Evolutionary conservation across 2,329 filamentous ascomycete species (phyloP), one percentile per base, ranked within the genome.

Genomic region (Penicillium frequentans): DNA sequence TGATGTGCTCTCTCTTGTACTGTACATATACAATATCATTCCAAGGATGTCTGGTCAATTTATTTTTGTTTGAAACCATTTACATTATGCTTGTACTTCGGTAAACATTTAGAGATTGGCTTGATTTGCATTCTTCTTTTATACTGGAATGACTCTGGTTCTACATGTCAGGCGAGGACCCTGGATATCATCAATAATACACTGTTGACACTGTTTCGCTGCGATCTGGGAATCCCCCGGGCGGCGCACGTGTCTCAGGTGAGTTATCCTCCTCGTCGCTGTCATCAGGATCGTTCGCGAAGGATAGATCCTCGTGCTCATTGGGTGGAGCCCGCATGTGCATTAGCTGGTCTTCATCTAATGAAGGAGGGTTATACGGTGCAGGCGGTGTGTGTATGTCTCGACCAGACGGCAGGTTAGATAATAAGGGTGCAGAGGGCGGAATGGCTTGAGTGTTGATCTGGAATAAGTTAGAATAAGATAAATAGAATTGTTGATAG

Each of bases 351-450:
- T 87, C 83, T 11, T 82, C 79, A 44, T 89, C 89, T 11, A 97
- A 75, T 1, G 76, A 72, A 0, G 89, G 89, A 0, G 86, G 83
- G 7, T 82, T 79, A 65, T 87, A 97, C 1, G 85, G 80, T 67
- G 87, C 88, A 35, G 91, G 78, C 0, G 80, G 83, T 62, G 72
- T 62, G 56, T 96, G 89, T 52, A 96, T 91, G 67, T 97, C 93
- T 61, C 93, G 85, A 1, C 93, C 93, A 1, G 90, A 93, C 0
- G 95, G 93, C 78, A 98, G 89, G 59, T 86, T 87, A 7, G 90
- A 84, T 5, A 96, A 75, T 10, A 97, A 77, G 0, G 89, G 84
- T 14, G 87, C 87, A 5, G 84, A 82, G 0, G 89, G 82, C 0
- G 93, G 91, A 31, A 98, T 83, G 1, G 80, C 55, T 71, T 96